Evolutionary conservation across 306 rosid genomes (phyloP).

Genomic region (Cicer pinnatifidum): DNA sequence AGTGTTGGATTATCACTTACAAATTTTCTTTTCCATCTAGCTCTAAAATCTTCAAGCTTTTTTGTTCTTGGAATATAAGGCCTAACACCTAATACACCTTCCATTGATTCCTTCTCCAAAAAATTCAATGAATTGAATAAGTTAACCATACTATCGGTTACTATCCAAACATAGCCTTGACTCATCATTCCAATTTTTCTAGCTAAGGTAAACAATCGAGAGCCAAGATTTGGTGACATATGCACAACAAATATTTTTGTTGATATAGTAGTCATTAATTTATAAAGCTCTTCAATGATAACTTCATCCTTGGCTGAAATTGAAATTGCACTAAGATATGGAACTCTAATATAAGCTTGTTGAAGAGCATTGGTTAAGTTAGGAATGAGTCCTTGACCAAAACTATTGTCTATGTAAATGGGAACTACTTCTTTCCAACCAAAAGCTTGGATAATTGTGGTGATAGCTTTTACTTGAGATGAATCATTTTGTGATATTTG

Average conservation of each 20-base stretch:
- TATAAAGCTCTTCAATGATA: conserved; percentile 50
- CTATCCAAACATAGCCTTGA: conserved; percentile 62
- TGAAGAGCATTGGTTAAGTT: conserved; percentile 54
- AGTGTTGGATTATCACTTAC: conserved; percentile 40
- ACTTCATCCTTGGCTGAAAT: conserved; percentile 45
- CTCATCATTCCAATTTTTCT: conserved; percentile 60
- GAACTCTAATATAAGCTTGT: conserved; percentile 37
- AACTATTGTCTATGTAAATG: conserved; percentile 52
- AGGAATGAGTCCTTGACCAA: conserved; percentile 56
- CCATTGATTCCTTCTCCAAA: conserved; percentile 50
- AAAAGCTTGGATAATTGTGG: conserved; percentile 48
- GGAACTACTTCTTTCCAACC: conserved; percentile 61
- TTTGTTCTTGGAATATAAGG: conserved; percentile 45
- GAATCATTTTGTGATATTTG: conserved; percentile 52
- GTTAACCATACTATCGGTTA: conserved; percentile 47
- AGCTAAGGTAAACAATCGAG: conserved; percentile 52
- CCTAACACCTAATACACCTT: conserved; percentile 64
- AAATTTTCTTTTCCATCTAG: conserved; percentile 56
- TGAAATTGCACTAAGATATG: conserved; percentile 51
- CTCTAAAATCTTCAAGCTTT: conserved; percentile 44
- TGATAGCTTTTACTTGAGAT: conserved; percentile 53
- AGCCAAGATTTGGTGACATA: conserved; percentile 45
- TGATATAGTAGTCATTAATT: conserved; percentile 53
- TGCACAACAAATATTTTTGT: conserved; percentile 67
- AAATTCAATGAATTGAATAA: conserved; percentile 22